Conservation (phyloP, 1,284 basidiomycete species). For the Pseudozyma tsukubaensis region DNA sequence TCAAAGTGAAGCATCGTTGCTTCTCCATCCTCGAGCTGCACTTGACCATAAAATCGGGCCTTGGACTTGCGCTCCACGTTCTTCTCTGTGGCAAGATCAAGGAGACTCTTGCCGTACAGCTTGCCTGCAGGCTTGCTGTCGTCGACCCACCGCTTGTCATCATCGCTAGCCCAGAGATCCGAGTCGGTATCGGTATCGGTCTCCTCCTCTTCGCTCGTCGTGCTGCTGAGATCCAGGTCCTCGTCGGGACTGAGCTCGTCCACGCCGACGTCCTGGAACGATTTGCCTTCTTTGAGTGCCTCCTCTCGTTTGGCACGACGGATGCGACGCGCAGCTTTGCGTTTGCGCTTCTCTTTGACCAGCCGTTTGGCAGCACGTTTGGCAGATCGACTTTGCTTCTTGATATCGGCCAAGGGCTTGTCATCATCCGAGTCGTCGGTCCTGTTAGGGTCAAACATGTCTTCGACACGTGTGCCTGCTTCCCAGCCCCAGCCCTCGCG, state of each 20-base stretch:
- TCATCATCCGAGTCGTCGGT: slow-evolving; percentile 44
- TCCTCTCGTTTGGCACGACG: slow-evolving; percentile 50
- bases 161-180: slow-evolving; percentile 51
- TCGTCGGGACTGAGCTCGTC: slow-evolving; percentile 61
- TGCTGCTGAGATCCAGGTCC: slow-evolving; percentile 56
- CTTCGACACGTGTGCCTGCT: slow-evolving; percentile 39
- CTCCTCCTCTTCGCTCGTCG: slow-evolving; percentile 38
- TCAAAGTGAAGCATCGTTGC: slow-evolving; percentile 28
- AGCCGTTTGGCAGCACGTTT: slow-evolving; percentile 52
- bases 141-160: slow-evolving; percentile 61
- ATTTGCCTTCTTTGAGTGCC: slow-evolving; percentile 46
- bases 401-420: slow-evolving; percentile 46
- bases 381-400: slow-evolving; percentile 37
- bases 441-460: slow-evolving; percentile 29
- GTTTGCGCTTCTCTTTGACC: slow-evolving; percentile 53
- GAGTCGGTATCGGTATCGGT: slow-evolving; percentile 43
- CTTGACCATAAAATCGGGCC: slow-evolving; percentile 62
- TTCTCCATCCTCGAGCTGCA: slow-evolving; percentile 47
- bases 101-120: slow-evolving; percentile 64
- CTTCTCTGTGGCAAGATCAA: slow-evolving; percentile 54
- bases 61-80: slow-evolving; percentile 40
- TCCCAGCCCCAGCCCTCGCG: slow-evolving; percentile 68
- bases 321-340: slow-evolving; percentile 50
- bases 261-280: slow-evolving; percentile 52
- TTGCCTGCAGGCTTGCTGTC: slow-evolving; percentile 62